Evolutionary conservation across 345 rosid species (phyloP), one percentile per base, ranked within the genome.

Genomic region (Alliaria petiolata): DNA sequence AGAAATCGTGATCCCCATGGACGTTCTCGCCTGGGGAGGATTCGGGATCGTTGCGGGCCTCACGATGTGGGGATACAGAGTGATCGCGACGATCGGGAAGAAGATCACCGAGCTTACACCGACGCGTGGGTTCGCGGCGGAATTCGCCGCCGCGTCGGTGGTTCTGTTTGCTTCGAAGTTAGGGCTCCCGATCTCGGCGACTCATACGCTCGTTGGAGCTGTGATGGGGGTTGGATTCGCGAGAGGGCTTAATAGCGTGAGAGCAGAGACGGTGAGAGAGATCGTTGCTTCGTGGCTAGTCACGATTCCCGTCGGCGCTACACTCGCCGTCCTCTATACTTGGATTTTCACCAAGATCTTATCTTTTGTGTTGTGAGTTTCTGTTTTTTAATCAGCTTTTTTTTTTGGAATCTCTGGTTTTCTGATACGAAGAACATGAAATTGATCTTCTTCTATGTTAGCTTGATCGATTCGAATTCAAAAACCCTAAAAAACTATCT

Each of bases 161-260:
- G 99, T 95, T 71, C 79, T 91, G 20, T 83, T 85, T 19, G 99
- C 99, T 7, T 91, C 99, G 0, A 95, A 89, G 75, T 77, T 95
- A 19, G 95, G 95, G 17, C 81, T 95, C 38, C 97, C 99, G 4
- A 85, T 95, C 26, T 95, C 97, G 0, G 96, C 96, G 14, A 95
- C 97, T 0, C 99, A 91, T 62, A 95, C 99, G 4, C 76, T 91
- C 39, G 97, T 95, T 14, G 97, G 99, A 38, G 96, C 97, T 10
- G 99, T 95, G 46, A 95, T 95, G 99, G 99, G 99, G 15, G 99
- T 95, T 5, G 99, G 99, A 3, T 91, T 95, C 33, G 99, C 97
- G 0, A 86, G 99, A 52, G 99, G 99, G 16, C 87, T 91, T 44
- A 95, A 91, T 59, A 85, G 83, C 52, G 97, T 95, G 56, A 84